Evolutionary conservation across 345 rosid genomes (phyloP), one percentile per base, ranked within the genome.

Genomic region (Acer campestre): DNA sequence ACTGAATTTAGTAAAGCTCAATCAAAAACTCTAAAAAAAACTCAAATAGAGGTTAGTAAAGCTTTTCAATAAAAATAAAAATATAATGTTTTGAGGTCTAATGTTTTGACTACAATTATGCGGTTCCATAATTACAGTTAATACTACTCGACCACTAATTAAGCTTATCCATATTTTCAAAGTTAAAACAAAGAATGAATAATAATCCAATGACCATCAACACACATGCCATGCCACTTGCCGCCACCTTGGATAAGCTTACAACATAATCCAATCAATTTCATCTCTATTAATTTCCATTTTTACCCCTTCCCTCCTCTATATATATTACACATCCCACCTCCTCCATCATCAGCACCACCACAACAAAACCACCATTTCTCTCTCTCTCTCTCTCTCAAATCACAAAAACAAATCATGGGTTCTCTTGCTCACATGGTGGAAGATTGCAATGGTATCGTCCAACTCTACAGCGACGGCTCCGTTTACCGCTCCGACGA

Each of bases 361-460:
- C 31, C 31, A 29, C 31, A 29, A 2, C 31, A 29, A 29, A 29
- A 29, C 31, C 31, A 29, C 31, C 31, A 29, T 27, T 0, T 27
- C 29, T 27, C 29, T 29, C 31, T 29, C 31, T 29, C 31, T 29
- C 31, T 29, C 31, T 29, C 31, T 29, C 31, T 49, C 61, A 70
- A 51, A 7, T 42, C 46, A 7, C 46, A 42, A 42, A 35, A 59
- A 22, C 12, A 66, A 67, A 89, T 59, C 10, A 59, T 90, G 96
- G 91, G 89, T 58, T 80, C 90, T 7, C 61, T 86, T 61, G 87
- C 89, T 85, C 88, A 83, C 48, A 80, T 90, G 40, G 83, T 85
- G 20, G 97, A 90, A 72, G 94, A 90, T 25, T 89, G 90, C 92
- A 81, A 86, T 83, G 93, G 94, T 40, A 79, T 90, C 61, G 88